Percentiles rank a stretch among this genome's conserved stretches.
Evolutionary conservation across 495 filamentous ascomycete species (phyloP).

Genomic region (Penicillium salamii): DNA sequence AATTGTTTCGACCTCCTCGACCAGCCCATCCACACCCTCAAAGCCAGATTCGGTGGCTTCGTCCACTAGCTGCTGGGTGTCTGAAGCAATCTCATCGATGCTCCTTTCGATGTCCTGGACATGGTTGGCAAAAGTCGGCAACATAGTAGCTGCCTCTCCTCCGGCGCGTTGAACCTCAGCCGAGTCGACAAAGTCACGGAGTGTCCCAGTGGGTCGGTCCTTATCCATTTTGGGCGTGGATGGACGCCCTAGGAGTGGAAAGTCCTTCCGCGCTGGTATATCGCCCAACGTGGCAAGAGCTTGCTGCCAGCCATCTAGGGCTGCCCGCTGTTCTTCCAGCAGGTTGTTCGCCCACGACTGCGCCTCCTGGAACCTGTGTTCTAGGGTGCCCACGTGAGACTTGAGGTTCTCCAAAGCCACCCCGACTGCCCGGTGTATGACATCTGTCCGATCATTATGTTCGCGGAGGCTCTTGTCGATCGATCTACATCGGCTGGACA

Average conservation of each 20-base stretch:
- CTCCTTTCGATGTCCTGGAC: constrained; percentile 49
- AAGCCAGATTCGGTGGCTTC: constrained; percentile 25
- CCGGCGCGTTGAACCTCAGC: constrained; percentile 65
- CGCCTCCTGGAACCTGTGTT: constrained; percentile 69
- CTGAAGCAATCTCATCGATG: constrained; percentile 50
- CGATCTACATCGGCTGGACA: constrained; percentile 60
- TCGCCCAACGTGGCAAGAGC: constrained; percentile 59
- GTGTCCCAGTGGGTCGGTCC: constrained; percentile 41
- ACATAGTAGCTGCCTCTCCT: constrained; percentile 39
- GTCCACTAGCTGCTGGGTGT: constrained; percentile 53
- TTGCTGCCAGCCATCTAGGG: constrained; percentile 66
- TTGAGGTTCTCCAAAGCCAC: constrained; percentile 81
- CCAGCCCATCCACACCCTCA: constrained; percentile 52
- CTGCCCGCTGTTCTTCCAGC: constrained; percentile 63
- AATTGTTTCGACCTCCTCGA: constrained; percentile 84
- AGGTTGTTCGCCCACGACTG: constrained; percentile 70
- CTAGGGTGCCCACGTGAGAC: constrained; percentile 68
- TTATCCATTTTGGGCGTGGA: constrained; percentile 41
- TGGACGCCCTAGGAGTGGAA: constrained; percentile 47
- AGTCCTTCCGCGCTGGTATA: constrained; percentile 60
- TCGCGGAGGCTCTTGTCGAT: constrained; percentile 54
- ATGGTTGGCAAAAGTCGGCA: constrained; percentile 51
- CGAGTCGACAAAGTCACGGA: constrained; percentile 71
- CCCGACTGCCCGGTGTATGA: constrained; percentile 69
- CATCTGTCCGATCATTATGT: constrained; percentile 61